These are phyloP conservation scores for Trypanosoma conorhini DNA, from an alignment of 208 protist species.

Conservation along the genomic window DNA sequence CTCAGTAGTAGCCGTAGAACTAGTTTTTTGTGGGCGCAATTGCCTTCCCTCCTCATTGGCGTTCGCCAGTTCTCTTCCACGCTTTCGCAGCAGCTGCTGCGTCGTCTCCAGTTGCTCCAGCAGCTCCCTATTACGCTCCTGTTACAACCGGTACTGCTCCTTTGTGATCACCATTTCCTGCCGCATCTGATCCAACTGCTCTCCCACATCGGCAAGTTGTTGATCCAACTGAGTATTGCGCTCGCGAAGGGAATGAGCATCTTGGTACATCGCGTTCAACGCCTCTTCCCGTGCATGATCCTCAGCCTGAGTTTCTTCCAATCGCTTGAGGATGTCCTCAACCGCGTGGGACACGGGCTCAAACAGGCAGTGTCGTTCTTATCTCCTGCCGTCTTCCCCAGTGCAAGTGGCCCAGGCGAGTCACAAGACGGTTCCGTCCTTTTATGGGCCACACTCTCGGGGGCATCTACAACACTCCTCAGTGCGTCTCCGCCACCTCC, in stretches of 20 bases:
- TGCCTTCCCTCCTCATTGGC: conserved; percentile 10
- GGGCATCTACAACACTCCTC: not conserved
- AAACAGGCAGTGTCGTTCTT: not conserved
- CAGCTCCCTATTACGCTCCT: conserved; percentile 1
- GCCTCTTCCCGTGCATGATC: conserved; percentile 43
- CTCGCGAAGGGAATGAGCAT: conserved; percentile 36
- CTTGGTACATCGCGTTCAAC: conserved; percentile 41
- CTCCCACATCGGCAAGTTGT: conserved; percentile 11
- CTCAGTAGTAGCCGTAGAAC: not conserved
- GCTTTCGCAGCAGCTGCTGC: conserved; percentile 5
- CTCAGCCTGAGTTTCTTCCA: conserved; percentile 25
- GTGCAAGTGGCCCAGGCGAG: not conserved
- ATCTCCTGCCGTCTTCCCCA: not conserved
- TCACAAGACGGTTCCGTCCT: not conserved
- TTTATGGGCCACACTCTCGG: not conserved
- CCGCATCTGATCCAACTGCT: conserved; percentile 6
- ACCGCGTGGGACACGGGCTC: not conserved
- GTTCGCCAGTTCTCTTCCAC: conserved; percentile 14
- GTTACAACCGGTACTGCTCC: conserved; percentile 4
- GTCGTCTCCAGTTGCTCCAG: conserved; percentile 5
- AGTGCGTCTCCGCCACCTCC: not conserved
- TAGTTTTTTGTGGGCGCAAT: conserved; percentile 2
- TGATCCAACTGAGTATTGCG: conserved; percentile 27
- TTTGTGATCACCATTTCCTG: conserved; percentile 3
- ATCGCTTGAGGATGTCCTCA: not conserved